Evolutionary conservation across 2,329 filamentous ascomycete genomes (phyloP).

Genomic region (Apiospora rasikravindrae): DNA sequence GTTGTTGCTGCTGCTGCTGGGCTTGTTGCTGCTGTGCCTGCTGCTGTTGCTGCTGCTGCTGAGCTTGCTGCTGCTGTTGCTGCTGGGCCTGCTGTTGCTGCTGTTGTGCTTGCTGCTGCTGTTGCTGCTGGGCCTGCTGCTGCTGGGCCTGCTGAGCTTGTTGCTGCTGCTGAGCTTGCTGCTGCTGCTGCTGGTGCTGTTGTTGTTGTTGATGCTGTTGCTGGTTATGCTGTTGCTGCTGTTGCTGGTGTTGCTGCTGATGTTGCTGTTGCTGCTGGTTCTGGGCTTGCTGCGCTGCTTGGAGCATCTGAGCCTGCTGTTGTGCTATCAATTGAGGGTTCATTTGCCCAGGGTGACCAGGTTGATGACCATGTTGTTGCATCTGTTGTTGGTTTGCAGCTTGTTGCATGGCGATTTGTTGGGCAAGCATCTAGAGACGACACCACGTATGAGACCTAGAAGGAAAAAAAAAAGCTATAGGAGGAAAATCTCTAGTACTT

Average conservation of each 20-base stretch:
- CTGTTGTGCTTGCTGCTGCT: constrained; percentile 25
- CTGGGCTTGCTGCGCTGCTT: constrained; percentile 39
- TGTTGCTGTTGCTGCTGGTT: constrained; percentile 32
- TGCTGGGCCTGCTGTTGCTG: constrained; percentile 29
- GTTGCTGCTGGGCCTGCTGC: constrained; percentile 25
- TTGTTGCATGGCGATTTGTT: constrained; percentile 43
- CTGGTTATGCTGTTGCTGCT: constrained; percentile 29
- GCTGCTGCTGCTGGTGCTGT: constrained; percentile 38
- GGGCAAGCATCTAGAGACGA: constrained; percentile 31
- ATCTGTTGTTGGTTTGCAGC: constrained; percentile 48
- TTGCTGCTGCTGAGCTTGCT: constrained; percentile 11
- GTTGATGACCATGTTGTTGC: constrained; percentile 44
- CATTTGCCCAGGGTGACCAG: constrained; percentile 43
- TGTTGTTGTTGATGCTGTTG: constrained; percentile 32
- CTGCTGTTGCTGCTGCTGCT: constrained; percentile 13
- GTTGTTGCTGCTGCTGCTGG: constrained; percentile 32
- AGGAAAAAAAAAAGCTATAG: constrained; percentile 20
- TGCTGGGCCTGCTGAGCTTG: constrained; percentile 17
- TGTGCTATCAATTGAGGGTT: constrained; percentile 47
- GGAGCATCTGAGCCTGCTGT: constrained; percentile 37
- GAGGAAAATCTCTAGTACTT: constrained; percentile 12
- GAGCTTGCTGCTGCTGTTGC: constrained; percentile 30
- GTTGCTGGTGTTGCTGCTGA: constrained; percentile 43
- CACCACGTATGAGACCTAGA: constrained; percentile 1
- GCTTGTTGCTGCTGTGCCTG: constrained; percentile 40